Base-by-base conservation (phyloP, 2,329 filamentous ascomycete species). In the Cylindrodendrum hubeiense region DNA sequence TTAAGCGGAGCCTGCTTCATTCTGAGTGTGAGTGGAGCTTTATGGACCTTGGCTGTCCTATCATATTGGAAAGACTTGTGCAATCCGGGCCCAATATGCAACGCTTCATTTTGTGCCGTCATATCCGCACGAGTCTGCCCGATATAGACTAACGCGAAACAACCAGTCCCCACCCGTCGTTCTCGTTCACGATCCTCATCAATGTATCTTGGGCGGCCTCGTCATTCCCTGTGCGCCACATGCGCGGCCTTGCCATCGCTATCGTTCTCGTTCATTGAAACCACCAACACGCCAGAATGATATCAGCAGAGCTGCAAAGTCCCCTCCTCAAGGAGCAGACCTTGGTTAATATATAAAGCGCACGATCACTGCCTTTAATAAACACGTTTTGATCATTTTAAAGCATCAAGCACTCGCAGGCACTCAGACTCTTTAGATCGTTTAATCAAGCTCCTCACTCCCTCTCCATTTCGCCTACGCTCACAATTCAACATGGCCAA, bases 81-180 rank as follows among this genome's bases (percentile, higher is more conserved):
- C 24, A 24, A n/a, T 17, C n/a, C n/a, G n/a, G n/a, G n/a, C n/a
- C n/a, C n/a, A n/a, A n/a, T 28, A 13, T 24, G 41, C 21, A 44
- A n/a, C n/a, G 19, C 21, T 2, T 44, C 21, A 24, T 21, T 5
- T 22, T 5, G 19, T 24, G 41, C 10, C 39, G 39, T 13, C 13
- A 21, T 44, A 30, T 30, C 28, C 28, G 28, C 28, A 4, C 28
- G 8, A 30, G 28, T 12, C 28, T 12, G 9, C 28, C 8, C 28
- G 22, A 47, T 28, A 15, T 12, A 33, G 9, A 30, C 26, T 21
- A 21, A 21, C 17, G 46, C 26, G 44, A 21, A 12, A 17, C 9
- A 49, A 49, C 9, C 26, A 10, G 41, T 52, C 49, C 34, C 61
- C 61, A 64, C 61, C 43, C 22, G 26, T 64, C 61, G 61, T 59